A percentile compares a stretch with the other conserved stretches of the same genome.
Evolutionary conservation across 2,329 filamentous ascomycete genomes (phyloP).

Genomic region (Clarireedia hainanense): DNA sequence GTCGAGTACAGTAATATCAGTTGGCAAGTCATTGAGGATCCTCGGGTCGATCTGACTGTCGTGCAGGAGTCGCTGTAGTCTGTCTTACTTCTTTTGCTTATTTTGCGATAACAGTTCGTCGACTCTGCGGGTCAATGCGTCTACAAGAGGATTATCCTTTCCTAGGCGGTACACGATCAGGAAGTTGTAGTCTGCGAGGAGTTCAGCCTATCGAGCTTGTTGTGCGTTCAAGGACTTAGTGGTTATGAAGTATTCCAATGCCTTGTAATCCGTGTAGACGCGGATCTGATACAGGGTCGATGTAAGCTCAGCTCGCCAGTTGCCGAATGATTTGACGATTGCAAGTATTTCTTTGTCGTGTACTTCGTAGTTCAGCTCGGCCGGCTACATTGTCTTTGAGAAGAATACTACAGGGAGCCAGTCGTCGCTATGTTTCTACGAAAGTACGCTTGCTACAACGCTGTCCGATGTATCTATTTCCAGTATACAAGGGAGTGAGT

Average conservation of each 20-base stretch:
- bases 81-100: too few relatives aligned
- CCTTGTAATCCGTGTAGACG: slow-evolving; percentile 2
- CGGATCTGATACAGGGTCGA: not conserved
- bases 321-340: slow-evolving; percentile 18
- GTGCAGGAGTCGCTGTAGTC: too few relatives aligned
- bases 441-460: slow-evolving; percentile 9
- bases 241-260: slow-evolving; percentile 13
- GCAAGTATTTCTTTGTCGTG: slow-evolving; percentile 29
- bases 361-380: slow-evolving; percentile 27
- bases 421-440: not conserved
- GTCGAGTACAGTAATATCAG: too few relatives aligned
- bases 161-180: slow-evolving; percentile 4
- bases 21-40: too few relatives aligned
- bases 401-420: slow-evolving; percentile 18
- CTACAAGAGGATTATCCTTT: not conserved
- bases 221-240: slow-evolving; percentile 7
- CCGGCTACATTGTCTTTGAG: slow-evolving; percentile 18
- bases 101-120: not conserved
- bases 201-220: not conserved
- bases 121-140: not conserved
- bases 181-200: slow-evolving; percentile 1
- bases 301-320: slow-evolving; percentile 5
- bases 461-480: slow-evolving; percentile 10
- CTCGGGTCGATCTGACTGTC: too few relatives aligned
- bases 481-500: not conserved